Percentiles rank a stretch among this genome's conserved stretches.
Evolutionary conservation across 108 stramenopile species (phyloP).

Genomic region (Cylindrotheca fusiformis): DNA sequence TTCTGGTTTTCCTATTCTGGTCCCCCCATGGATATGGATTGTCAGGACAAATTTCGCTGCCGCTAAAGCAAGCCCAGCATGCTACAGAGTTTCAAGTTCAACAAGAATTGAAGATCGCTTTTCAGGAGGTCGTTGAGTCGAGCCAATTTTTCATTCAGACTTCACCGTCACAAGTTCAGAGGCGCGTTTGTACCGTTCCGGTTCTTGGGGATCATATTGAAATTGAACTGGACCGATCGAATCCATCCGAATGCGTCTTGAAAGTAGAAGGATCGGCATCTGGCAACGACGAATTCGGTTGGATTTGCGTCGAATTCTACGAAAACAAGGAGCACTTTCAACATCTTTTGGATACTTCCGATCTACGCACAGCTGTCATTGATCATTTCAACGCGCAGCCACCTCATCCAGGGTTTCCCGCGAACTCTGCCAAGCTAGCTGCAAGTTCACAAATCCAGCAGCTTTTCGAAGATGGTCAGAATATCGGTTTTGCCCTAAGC

Average conservation of each 20-base stretch:
- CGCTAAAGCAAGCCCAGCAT: too few species aligned
- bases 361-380: constrained; percentile 6
- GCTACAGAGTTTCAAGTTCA: too few species aligned
- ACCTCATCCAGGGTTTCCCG: constrained; percentile 28
- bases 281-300: constrained; percentile 22
- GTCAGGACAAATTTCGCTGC: too few species aligned
- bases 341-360: not conserved
- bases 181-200: constrained; percentile 4
- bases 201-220: constrained; percentile 13
- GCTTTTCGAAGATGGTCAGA: not conserved
- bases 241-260: constrained; percentile 17
- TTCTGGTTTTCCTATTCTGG: too few species aligned
- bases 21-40: too few species aligned
- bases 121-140: constrained; percentile 21
- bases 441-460: not conserved
- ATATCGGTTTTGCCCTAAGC: not conserved
- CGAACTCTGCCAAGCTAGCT: not conserved
- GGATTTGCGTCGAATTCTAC: constrained; percentile 21
- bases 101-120: not conserved
- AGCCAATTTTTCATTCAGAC: constrained; percentile 18
- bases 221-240: not conserved
- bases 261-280: constrained; percentile 6
- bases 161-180: not conserved
- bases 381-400: constrained; percentile 9
- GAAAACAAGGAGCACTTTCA: constrained; percentile 7